These are phyloP conservation scores for Cymbopogon citratus DNA, from an alignment of 176 grass and related monocot genomes.

Conservation along the genomic window DNA sequence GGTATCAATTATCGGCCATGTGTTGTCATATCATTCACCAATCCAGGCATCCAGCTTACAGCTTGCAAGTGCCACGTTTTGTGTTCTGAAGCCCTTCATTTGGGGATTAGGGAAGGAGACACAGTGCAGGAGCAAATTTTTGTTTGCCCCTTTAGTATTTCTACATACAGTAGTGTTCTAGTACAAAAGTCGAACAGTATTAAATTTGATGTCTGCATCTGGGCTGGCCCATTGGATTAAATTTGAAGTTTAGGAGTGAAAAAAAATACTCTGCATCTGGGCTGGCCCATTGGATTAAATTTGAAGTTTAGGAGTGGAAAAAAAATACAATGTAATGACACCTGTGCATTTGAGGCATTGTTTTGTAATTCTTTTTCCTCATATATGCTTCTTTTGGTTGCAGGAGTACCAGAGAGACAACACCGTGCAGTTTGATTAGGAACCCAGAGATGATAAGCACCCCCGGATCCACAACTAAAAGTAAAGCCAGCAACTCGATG, in stretches of 20 bases:
- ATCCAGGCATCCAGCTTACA: neutral
- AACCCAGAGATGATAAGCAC: slow-evolving; percentile 51
- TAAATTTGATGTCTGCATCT: too few relatives aligned
- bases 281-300: neutral
- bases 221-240: neutral
- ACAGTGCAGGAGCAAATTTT: neutral
- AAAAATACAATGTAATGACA: neutral
- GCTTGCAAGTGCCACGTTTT: neutral
- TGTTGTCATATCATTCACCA: neutral
- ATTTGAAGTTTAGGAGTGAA: neutral
- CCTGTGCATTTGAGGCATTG: neutral
- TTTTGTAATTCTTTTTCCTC: neutral
- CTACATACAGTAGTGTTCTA: neutral
- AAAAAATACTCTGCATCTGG: neutral
- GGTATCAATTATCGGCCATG: neutral
- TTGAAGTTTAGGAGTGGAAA: neutral
- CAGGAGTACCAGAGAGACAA: slow-evolving; percentile 65
- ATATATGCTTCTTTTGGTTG: neutral
- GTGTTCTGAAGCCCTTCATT: neutral
- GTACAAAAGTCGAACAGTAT: neutral
- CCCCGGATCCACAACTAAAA: slow-evolving; percentile 63
- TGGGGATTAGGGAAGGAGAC: neutral
- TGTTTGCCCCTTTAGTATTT: neutral
- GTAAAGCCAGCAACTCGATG: slow-evolving; percentile 33
- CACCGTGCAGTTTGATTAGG: slow-evolving; percentile 63